Conservation (phyloP, 2,329 filamentous ascomycete species). For the Pestalotiopsis sp. region DNA sequence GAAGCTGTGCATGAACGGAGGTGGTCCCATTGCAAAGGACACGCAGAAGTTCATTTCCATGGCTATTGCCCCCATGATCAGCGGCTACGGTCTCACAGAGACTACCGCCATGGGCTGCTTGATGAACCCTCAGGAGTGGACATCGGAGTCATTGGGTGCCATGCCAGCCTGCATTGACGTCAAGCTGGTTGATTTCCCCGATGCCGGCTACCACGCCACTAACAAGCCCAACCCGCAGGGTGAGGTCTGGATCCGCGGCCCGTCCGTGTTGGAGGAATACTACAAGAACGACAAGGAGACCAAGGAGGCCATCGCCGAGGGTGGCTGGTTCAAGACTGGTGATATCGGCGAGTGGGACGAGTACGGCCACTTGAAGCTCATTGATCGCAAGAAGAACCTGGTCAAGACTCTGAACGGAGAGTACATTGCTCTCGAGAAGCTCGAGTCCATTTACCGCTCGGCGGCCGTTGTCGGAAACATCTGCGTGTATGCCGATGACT, state of each 20-base stretch:
- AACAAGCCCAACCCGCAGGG: constrained; percentile 79
- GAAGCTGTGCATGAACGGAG: constrained; percentile 82
- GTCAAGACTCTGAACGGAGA: constrained; percentile 82
- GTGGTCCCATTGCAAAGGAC: constrained; percentile 81
- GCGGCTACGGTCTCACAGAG: constrained; percentile 85
- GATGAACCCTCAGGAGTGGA: constrained; percentile 80
- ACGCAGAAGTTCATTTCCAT: constrained; percentile 87
- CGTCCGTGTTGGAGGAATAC: constrained; percentile 71
- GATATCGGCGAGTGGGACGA: constrained; percentile 80
- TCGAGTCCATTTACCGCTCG: constrained; percentile 56
- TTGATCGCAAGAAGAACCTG: constrained; percentile 88
- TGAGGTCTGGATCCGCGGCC: constrained; percentile 86
- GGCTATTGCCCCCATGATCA: constrained; percentile 87
- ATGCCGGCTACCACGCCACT: constrained; percentile 77
- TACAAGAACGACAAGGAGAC: constrained; percentile 80
- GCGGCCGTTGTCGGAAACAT: constrained; percentile 55
- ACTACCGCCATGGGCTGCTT: constrained; percentile 76
- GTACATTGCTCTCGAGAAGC: constrained; percentile 81
- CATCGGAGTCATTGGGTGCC: constrained; percentile 70
- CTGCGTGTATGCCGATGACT: constrained; percentile 55
- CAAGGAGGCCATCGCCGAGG: constrained; percentile 65
- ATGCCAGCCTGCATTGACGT: constrained; percentile 74
- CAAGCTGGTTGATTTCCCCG: constrained; percentile 84
- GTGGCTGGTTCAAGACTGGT: constrained; percentile 87
- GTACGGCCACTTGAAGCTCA: constrained; percentile 73